phyloP scores from a whole-genome alignment of 2,329 filamentous ascomycete genomes.

The Neoscytalidium dimidiatum region DNA sequence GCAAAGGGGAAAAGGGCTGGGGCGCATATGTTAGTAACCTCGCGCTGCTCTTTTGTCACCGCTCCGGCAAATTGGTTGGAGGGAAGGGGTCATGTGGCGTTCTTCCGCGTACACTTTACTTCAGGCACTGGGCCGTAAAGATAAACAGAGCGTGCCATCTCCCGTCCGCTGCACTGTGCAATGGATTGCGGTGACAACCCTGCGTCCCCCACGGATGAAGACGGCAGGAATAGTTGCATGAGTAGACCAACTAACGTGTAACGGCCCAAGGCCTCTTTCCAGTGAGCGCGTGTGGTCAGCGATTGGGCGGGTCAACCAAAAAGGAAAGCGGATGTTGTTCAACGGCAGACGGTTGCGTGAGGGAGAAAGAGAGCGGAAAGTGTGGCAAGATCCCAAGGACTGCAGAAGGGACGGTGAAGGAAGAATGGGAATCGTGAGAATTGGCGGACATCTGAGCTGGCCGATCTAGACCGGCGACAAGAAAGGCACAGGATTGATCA shows the following conservation, averaged over 20 bases:
- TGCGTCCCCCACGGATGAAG: background rate
- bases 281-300: background rate
- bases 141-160: background rate
- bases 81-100: background rate
- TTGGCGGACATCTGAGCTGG: background rate
- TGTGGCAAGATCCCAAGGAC: background rate
- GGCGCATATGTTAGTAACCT: background rate
- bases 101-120: background rate
- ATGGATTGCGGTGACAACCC: background rate
- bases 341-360: background rate
- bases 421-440: background rate
- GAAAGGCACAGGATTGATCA: background rate
- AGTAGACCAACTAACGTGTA: background rate
- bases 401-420: background rate
- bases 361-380: background rate
- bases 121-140: background rate
- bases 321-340: background rate
- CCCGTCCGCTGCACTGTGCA: background rate
- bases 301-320: background rate
- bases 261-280: background rate
- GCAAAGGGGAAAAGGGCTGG: background rate
- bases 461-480: background rate
- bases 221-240: background rate
- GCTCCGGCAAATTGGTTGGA: background rate
- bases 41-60: background rate